Evolutionary conservation across 176 grass and related monocot genomes (phyloP), one percentile per base, ranked within the genome.

Genomic region (Dendrocalamus sinicus): DNA sequence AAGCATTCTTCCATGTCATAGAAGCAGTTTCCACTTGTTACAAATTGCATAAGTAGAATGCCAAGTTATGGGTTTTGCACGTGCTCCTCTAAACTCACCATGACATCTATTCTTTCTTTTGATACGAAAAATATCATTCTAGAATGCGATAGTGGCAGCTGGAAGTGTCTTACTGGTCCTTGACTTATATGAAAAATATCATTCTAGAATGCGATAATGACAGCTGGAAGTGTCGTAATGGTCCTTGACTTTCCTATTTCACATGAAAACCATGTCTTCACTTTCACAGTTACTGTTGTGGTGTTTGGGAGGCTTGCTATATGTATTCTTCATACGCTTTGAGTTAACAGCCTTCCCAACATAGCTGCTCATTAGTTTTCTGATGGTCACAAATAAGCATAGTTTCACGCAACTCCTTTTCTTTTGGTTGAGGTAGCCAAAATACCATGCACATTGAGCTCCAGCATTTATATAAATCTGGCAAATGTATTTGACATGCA

Each of bases 11-110:
- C n/a, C 3, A 47, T 32, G 12, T 47, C 71, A 39, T 67, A 35
- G 17, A 60, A 30, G 67, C 37, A 67, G 12, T 81, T 74, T 24
- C 77, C 17, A 13, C 32, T 23, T 62, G 44, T 71, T 81, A 82
- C 47, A 58, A 48, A 44, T 82, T 72, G 17, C 75, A 84, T 50
- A 57, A 89, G 19, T 63, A 24, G 67, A 84, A 86, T 83, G 51
- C 19, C 14, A 57, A 76, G 45, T 64, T 89, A 47, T 61, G 3
- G 40, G 7, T 40, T 54, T 37, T 20, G 30, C 39, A 82, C 37
- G 19, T 63, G n/a, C 32, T 79, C 43, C 35, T 86, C 43, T 61
- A 76, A 75, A 61, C 50, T 67, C 3, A 80, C 6, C 14, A 58
- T 65, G 40, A 17, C 67, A 74, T 57, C 22, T 39, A 40, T 63